Base-by-base conservation (phyloP, 257 asterid species). In the Przewalskia tangutica region DNA sequence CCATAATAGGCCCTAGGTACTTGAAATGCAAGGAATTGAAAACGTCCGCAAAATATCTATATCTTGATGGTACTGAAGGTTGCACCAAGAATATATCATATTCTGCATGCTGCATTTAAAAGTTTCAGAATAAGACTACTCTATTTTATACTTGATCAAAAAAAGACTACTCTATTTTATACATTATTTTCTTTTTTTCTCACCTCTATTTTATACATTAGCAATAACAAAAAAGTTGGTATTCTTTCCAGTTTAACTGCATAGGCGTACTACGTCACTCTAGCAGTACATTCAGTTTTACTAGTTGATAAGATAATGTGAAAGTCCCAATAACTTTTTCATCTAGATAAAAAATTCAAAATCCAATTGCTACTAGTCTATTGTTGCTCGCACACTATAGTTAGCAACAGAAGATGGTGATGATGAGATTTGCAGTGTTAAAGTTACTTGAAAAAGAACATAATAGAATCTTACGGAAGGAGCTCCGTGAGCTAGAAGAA, bases 311-410 rank as follows among this genome's bases (percentile, higher is more conserved):
- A 20, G 58, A 64, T n/a, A 34, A 32, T 11, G 40, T 32, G 18
- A 32, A 18, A 32, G 20, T 36, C 20, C 48, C 73, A 65, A 8
- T 2, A 65, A 65, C 18, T 27, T 65, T 27, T 32, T 65, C 48
- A 2, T 65, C 9, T 32, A 32, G 46, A 34, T 6, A 65, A 34
- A 20, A 65, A 65, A 65, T 34, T 34, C 18, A 65, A n/a, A n/a
- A n/a, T n/a, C n/a, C n/a, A n/a, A n/a, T n/a, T n/a, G n/a, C n/a
- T n/a, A n/a, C n/a, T n/a, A n/a, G 46, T 65, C 73, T 12, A 65
- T 65, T 51, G 85, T 63, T 63, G 93, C 92, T 81, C 92, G 90
- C 81, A 90, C 93, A 87, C 78, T 9, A 89, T 90, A 84, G 90
- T 90, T 94, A 90, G 83, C 78, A 85, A 23, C 67, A 81, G 81